A percentile compares a stretch with the other conserved stretches of the same genome.
Conservation (phyloP, 495 filamentous ascomycete species). For the Apiosordaria backusii region DNA sequence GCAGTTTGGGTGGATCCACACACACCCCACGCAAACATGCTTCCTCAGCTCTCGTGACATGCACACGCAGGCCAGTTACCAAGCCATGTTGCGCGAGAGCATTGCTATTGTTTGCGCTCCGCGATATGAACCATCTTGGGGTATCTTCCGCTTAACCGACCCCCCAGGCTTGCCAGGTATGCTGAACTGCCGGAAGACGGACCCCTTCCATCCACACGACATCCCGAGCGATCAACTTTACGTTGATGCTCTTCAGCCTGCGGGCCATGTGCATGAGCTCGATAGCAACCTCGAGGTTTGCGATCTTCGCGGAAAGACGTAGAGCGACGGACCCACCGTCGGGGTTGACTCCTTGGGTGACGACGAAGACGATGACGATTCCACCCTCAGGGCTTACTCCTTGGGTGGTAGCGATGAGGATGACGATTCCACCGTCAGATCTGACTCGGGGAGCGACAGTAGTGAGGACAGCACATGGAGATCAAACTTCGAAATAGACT, state of each 20-base stretch:
- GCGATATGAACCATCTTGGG: conserved; percentile 74
- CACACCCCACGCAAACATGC: conserved; percentile 92
- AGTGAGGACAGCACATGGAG: too few species aligned
- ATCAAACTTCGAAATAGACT: too few species aligned
- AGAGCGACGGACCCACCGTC: too few species aligned
- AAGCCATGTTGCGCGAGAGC: conserved; percentile 89
- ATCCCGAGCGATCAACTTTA: conserved; percentile 61
- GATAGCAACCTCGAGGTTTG: conserved; percentile 26
- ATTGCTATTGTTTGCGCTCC: conserved; percentile 97
- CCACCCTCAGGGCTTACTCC: neutral
- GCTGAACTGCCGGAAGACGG: conserved; percentile 66
- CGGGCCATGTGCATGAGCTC: conserved; percentile 80
- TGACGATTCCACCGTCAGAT: too few species aligned
- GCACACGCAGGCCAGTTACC: conserved; percentile 90
- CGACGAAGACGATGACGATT: neutral
- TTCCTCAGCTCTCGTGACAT: conserved; percentile 95
- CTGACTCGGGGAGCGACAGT: too few species aligned
- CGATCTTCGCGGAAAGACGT: conserved; percentile 22
- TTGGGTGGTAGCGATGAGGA: too few species aligned
- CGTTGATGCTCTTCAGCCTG: conserved; percentile 69
- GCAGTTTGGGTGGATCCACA: conserved; percentile 96
- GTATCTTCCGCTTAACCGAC: conserved; percentile 87
- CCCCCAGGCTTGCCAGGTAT: conserved; percentile 83
- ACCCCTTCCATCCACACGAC: conserved; percentile 71
- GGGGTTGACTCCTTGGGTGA: neutral